A percentile compares a stretch with the other conserved stretches of the same genome.
Evolutionary conservation across 768 basidiomycete species (phyloP).

Genomic region (Collybia mongolica): DNA sequence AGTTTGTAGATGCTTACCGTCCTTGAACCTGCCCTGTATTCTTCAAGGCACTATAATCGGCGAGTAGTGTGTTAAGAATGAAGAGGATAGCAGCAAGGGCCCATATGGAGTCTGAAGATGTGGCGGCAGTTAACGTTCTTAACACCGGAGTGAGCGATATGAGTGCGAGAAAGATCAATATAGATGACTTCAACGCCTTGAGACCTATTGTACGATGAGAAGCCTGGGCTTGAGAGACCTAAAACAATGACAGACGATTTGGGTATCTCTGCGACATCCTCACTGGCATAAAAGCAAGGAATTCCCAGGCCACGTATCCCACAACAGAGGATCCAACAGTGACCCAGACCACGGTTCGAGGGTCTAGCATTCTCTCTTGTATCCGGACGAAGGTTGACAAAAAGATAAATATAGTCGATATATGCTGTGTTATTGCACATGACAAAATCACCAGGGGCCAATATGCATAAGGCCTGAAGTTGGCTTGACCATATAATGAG

Average conservation of each 20-base stretch:
- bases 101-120: slow-evolving; percentile 97
- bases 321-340: slow-evolving; percentile 58
- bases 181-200: slow-evolving; percentile 74
- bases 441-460: slow-evolving; percentile 68
- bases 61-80: slow-evolving; percentile 75
- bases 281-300: slow-evolving; percentile 35
- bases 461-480: slow-evolving; percentile 79
- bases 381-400: slow-evolving; percentile 76
- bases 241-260: slow-evolving; percentile 14
- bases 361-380: slow-evolving; percentile 61
- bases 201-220: slow-evolving; percentile 42
- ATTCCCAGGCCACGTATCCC: slow-evolving; percentile 66
- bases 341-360: slow-evolving; percentile 65
- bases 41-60: slow-evolving; percentile 69
- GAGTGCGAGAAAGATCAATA: slow-evolving; percentile 85
- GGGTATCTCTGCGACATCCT: slow-evolving; percentile 9
- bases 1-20: slow-evolving; percentile 39
- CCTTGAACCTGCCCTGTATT: slow-evolving; percentile 48
- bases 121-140: slow-evolving; percentile 89
- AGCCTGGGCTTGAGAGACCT: neutral
- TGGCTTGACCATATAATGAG: slow-evolving; percentile 47
- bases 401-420: slow-evolving; percentile 80
- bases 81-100: slow-evolving; percentile 87
- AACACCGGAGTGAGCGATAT: slow-evolving; percentile 91
- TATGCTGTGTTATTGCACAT: slow-evolving; percentile 81